Evolutionary conservation across 1,284 basidiomycete species (phyloP).

Genomic region (Sparassis latifolia): DNA sequence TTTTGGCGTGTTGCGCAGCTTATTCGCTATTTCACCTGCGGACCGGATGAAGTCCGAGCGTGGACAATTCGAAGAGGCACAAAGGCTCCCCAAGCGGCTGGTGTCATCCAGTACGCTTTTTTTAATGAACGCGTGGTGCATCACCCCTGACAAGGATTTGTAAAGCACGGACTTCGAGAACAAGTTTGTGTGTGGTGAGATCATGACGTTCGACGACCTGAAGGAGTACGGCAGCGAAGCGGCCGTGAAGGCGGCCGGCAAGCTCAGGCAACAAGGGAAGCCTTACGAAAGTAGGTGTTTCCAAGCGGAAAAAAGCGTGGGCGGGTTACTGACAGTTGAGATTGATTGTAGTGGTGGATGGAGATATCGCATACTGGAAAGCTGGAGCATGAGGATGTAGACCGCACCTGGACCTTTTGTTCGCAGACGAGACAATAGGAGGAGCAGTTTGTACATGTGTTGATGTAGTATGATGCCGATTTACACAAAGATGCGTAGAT

Average conservation of each 20-base stretch:
- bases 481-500: too few relatives aligned
- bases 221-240: conserved; percentile 89
- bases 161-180: conserved; percentile 88
- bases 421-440: too few relatives aligned
- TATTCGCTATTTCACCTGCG: conserved; percentile 96
- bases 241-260: conserved; percentile 93
- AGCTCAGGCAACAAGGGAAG: conserved; percentile 94
- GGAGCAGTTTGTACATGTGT: too few relatives aligned
- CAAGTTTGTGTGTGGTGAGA: conserved; percentile 99
- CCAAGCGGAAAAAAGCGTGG: too few relatives aligned
- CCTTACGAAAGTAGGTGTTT: conserved; percentile 79
- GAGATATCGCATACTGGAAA: conserved; percentile 84
- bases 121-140: not conserved
- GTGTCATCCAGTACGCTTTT: conserved; percentile 86
- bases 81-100: conserved; percentile 95
- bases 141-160: not conserved
- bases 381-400: too few relatives aligned
- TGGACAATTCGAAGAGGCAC: conserved; percentile 96
- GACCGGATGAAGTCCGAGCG: conserved; percentile 93
- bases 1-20: conserved; percentile 38
- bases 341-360: conserved; percentile 58
- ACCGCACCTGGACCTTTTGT: too few relatives aligned
- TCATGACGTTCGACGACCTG: conserved; percentile 90
- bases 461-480: too few relatives aligned
- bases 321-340: not conserved